phyloP scores from a whole-genome alignment of 2,329 filamentous ascomycete species.

The Paraphaeosphaeria sporulosa region DNA sequence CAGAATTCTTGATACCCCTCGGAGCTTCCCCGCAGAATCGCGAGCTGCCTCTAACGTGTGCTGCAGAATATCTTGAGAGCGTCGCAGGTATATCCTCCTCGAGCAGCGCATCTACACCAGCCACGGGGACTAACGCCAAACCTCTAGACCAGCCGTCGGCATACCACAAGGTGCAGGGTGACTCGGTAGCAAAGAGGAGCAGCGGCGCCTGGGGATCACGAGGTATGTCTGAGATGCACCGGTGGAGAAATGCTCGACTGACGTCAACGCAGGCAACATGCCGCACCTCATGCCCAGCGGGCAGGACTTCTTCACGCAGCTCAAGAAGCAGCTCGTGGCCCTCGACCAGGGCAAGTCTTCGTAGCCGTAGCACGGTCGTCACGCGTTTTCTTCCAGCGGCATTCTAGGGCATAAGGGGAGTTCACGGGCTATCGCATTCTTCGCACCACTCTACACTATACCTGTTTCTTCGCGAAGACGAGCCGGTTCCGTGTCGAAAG shows the following conservation, averaged over 20 bases:
- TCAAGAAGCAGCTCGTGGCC: slow-evolving; percentile 54
- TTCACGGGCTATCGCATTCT: slow-evolving; percentile 33
- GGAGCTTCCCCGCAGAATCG: slow-evolving; percentile 1
- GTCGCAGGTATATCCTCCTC: slow-evolving; percentile 32
- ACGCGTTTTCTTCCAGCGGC: slow-evolving; percentile 40
- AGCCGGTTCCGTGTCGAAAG: slow-evolving; percentile 23
- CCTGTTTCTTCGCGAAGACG: slow-evolving; percentile 24
- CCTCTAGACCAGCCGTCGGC: slow-evolving; percentile 38
- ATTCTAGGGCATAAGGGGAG: slow-evolving; percentile 46
- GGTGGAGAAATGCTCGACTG: slow-evolving; percentile 10
- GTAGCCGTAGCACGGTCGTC: slow-evolving; percentile 27
- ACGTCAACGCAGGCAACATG: slow-evolving; percentile 41
- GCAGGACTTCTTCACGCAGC: slow-evolving; percentile 55
- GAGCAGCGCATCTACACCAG: slow-evolving; percentile 10
- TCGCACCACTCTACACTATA: slow-evolving; percentile 15
- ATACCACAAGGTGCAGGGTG: slow-evolving; percentile 50
- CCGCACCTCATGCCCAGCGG: slow-evolving; percentile 53
- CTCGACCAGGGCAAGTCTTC: slow-evolving; percentile 49
- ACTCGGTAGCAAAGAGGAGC: slow-evolving; percentile 48
- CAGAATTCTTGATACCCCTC: neutral
- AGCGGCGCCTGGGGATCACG: slow-evolving; percentile 52
- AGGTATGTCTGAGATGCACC: slow-evolving; percentile 34
- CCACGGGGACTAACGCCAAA: slow-evolving; percentile 28
- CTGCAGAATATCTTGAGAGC: slow-evolving; percentile 38
- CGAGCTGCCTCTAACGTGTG: slow-evolving; percentile 27